A percentile compares a stretch with the other conserved stretches of the same genome.
Evolutionary conservation across 495 filamentous ascomycete species (phyloP).

Genomic region (Tetracladium setigerum): DNA sequence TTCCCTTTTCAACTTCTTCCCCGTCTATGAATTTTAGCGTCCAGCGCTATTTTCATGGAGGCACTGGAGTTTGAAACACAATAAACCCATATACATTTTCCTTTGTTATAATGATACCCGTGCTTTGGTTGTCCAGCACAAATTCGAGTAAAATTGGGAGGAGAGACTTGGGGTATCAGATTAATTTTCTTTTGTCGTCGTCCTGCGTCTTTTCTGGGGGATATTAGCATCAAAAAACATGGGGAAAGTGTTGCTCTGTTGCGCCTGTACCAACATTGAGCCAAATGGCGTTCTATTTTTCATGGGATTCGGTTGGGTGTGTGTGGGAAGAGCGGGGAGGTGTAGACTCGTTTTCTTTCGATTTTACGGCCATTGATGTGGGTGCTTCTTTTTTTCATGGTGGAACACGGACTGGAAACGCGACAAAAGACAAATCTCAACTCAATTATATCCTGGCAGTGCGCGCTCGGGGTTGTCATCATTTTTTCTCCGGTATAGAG

Average conservation of each 20-base stretch:
- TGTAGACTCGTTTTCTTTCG: not conserved
- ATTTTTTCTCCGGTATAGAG: too few species aligned
- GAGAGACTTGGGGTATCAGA: slow-evolving; percentile 17
- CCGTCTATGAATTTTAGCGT: slow-evolving; percentile 9
- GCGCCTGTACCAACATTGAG: slow-evolving; percentile 24
- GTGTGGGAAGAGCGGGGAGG: not conserved
- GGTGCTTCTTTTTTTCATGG: not conserved
- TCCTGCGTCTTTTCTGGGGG: too few species aligned
- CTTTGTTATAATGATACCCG: slow-evolving; percentile 21
- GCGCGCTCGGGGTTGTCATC: too few species aligned
- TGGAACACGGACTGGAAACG: not conserved
- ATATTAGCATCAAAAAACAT: not conserved
- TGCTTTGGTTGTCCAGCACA: slow-evolving; percentile 14
- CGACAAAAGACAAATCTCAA: slow-evolving; percentile 22
- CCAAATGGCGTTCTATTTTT: slow-evolving; percentile 8
- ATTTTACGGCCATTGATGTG: not conserved
- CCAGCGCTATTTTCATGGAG: not conserved
- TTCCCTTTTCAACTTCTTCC: slow-evolving; percentile 3
- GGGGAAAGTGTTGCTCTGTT: slow-evolving; percentile 17
- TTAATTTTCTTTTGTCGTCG: slow-evolving; percentile 5
- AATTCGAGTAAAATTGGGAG: slow-evolving; percentile 1
- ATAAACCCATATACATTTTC: slow-evolving; percentile 14
- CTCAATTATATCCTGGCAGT: slow-evolving; percentile 2
- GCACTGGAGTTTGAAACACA: slow-evolving; percentile 9
- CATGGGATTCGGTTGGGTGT: too few species aligned